phyloP scores from a whole-genome alignment of 192 early-diverging fungal genomes.

The Podila verticillata region DNA sequence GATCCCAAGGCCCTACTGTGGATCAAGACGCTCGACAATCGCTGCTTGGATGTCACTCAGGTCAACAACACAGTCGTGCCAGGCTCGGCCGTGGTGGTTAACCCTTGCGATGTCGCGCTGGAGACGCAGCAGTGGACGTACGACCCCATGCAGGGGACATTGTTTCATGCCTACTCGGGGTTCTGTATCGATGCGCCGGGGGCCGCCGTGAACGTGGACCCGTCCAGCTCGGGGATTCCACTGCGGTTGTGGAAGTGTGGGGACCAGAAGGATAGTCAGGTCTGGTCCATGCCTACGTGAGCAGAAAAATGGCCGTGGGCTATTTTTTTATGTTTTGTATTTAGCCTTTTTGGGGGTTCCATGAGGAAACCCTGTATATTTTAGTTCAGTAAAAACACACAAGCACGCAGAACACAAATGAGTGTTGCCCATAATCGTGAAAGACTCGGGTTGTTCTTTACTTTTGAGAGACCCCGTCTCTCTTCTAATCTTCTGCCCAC shows the following conservation, averaged over 20 bases:
- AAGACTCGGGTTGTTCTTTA: slow-evolving; percentile 9
- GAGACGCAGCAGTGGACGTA: slow-evolving; percentile 46
- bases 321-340: no score
- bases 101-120: slow-evolving; percentile 18
- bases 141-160: slow-evolving; percentile 28
- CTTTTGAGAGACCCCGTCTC: not conserved
- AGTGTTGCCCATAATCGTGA: no score
- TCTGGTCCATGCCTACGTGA: slow-evolving; percentile 45
- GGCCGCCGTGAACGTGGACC: not conserved
- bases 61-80: not conserved
- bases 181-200: slow-evolving; percentile 30
- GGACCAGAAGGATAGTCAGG: slow-evolving; percentile 32
- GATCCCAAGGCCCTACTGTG: slow-evolving; percentile 15
- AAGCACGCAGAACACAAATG: not conserved
- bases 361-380: no score
- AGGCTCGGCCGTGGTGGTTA: slow-evolving; percentile 21
- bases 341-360: no score
- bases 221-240: not conserved
- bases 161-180: slow-evolving; percentile 27
- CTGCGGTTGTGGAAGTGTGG: slow-evolving; percentile 30
- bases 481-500: slow-evolving; percentile 86
- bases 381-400: not conserved
- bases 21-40: slow-evolving; percentile 41
- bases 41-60: slow-evolving; percentile 20
- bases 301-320: not conserved